A percentile compares a stretch with the other conserved stretches of the same genome.
These are phyloP conservation scores for Aspergillus hancockii DNA, from an alignment of 495 filamentous ascomycete species.

Conservation along the genomic window DNA sequence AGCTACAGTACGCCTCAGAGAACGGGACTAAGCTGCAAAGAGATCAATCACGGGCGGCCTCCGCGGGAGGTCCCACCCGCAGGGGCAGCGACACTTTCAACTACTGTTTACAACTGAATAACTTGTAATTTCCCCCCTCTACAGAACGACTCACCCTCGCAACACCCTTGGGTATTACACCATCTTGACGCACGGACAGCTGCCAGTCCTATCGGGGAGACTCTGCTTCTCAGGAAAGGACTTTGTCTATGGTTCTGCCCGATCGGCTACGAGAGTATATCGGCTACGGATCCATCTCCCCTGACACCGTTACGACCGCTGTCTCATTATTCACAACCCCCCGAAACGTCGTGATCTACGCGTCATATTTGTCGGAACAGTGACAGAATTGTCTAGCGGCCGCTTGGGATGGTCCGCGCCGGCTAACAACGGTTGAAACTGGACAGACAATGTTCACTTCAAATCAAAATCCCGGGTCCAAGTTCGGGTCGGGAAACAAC, in stretches of 20 bases:
- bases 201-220: not conserved
- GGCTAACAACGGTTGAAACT: slow-evolving; percentile 39
- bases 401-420: slow-evolving; percentile 38
- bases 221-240: not conserved
- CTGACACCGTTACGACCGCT: slow-evolving; percentile 25
- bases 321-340: slow-evolving; percentile 13
- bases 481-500: slow-evolving; percentile 34
- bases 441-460: slow-evolving; percentile 45
- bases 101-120: slow-evolving; percentile 14
- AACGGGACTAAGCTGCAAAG: slow-evolving; percentile 12
- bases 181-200: too few species aligned
- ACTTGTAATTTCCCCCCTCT: not conserved
- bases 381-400: slow-evolving; percentile 7
- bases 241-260: not conserved
- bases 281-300: slow-evolving; percentile 17
- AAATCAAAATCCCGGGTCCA: slow-evolving; percentile 40
- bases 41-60: slow-evolving; percentile 18
- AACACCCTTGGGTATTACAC: not conserved
- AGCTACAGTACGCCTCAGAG: not conserved
- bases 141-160: not conserved
- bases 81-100: slow-evolving; percentile 13
- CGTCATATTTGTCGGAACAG: slow-evolving; percentile 17
- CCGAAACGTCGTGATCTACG: slow-evolving; percentile 15
- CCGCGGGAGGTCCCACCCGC: slow-evolving; percentile 21
- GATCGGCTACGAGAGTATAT: not conserved